Evolutionary conservation across 225 moss, liverwort and hornwort genomes (phyloP).

Genomic region (Lunularia cruciata): DNA sequence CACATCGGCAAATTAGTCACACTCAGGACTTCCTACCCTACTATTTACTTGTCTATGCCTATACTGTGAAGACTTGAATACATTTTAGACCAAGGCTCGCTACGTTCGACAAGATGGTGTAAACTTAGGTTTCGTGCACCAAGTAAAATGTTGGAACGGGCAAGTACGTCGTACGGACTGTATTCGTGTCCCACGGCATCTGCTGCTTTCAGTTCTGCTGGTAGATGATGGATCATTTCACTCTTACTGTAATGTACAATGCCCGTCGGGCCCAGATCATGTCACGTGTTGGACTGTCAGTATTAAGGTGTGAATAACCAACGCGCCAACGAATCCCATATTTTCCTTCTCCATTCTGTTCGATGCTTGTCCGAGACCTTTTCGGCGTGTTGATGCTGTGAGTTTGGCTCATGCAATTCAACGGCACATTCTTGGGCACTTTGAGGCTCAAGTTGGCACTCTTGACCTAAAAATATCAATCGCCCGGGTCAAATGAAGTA

Average conservation of each 20-base stretch:
- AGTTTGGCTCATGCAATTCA: neutral
- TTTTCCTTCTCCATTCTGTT: neutral
- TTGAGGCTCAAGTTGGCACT: slow-evolving; percentile 12
- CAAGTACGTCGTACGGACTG: neutral
- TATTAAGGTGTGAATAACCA: slow-evolving; percentile 11
- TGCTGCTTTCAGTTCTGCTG: too few species aligned
- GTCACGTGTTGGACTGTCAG: too few species aligned
- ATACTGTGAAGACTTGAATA: too few species aligned
- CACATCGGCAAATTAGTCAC: too few species aligned
- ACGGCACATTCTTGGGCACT: neutral
- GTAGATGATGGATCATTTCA: neutral
- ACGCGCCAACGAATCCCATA: neutral
- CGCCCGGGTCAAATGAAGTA: slow-evolving; percentile 5
- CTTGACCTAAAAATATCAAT: slow-evolving; percentile 15
- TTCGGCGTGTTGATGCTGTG: neutral
- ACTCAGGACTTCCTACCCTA: too few species aligned
- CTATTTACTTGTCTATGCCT: too few species aligned
- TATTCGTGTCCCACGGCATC: too few species aligned
- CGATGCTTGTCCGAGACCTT: neutral
- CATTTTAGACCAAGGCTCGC: too few species aligned
- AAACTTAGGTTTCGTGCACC: neutral
- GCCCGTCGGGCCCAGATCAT: neutral
- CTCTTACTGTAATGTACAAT: slow-evolving; percentile 6
- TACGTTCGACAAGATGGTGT: neutral
- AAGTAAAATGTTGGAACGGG: neutral